Evolutionary conservation across 2,329 filamentous ascomycete species (phyloP), one percentile per base, ranked within the genome.

Genomic region (Taxawa tesnikishii): DNA sequence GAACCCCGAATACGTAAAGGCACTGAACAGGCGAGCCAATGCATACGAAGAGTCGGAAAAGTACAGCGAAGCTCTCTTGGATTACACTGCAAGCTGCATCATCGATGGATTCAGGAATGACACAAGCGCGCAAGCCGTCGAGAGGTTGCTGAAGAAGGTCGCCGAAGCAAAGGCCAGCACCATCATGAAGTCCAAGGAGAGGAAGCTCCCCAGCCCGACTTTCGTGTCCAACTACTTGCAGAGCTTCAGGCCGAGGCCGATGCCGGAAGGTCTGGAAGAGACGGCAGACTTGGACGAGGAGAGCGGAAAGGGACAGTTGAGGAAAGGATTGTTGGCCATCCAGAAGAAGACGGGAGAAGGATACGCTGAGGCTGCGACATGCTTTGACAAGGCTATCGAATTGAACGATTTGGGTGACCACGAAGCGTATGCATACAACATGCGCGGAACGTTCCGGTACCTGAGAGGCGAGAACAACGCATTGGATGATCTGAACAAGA

Each of bases 151-250:
- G 41, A 96, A 96, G 70, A 93, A 93, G 65, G 88, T 96, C 30
- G 90, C 90, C 28, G 88, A 96, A 62, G 71, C 82, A 44, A 94
- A 94, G 67, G 88, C 83, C 43, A 85, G 88, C 63, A 77, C 75
- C 42, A 94, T 98, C 52, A 68, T 98, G 34, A 74, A 71, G 49
- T 70, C 71, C 38, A 88, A 87, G 59, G 70, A 72, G 47, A 81
- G 84, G 63, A 88, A 83, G 63, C 72, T 98, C 31, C 90, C 90
- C 13, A 94, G 87, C 59, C 81, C 90, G 17, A 94, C 87, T 9
- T 98, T 96, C 48, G 87, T 98, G 44, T 84, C 85, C 53, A 98
- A 98, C 68, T 98, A 98, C 60, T 79, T 98, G 18, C 88, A 96
- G 64, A 96, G 88, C 65, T 98, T 98, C 80, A 81, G 90, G 38